These are phyloP conservation scores for Fusarium mexicanum DNA, from an alignment of 2,329 filamentous ascomycete genomes.

Conservation along the genomic window DNA sequence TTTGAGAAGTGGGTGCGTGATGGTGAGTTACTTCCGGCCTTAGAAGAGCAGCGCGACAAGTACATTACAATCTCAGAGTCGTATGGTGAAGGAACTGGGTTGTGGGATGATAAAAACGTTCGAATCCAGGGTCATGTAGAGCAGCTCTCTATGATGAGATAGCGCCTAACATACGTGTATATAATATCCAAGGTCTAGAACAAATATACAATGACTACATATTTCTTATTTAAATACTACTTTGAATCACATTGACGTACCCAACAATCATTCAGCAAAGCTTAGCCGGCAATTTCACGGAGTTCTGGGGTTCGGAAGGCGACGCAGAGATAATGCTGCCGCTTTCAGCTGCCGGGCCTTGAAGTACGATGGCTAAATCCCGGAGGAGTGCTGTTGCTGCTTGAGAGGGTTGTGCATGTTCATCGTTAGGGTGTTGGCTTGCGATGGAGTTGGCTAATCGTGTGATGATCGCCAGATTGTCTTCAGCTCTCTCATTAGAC, in stretches of 20 bases:
- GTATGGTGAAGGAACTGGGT: neutral
- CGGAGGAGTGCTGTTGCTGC: neutral
- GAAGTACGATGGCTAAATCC: neutral
- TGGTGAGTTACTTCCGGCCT: neutral
- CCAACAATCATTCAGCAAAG: neutral
- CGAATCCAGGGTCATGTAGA: neutral
- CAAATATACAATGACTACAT: accelerated
- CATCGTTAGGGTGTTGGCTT: neutral
- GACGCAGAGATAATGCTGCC: accelerated
- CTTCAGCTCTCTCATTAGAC: accelerated
- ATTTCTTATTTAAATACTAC: neutral
- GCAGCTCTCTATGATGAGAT: neutral
- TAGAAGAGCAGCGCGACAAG: neutral
- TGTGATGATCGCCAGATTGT: neutral
- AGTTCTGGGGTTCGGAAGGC: accelerated
- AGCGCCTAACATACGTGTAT: neutral
- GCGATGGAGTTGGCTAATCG: neutral
- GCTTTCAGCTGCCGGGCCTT: accelerated
- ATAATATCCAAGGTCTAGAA: accelerated
- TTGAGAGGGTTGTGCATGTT: neutral
- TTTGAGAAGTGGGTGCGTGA: neutral
- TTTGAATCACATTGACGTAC: neutral
- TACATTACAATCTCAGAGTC: neutral
- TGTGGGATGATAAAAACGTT: neutral
- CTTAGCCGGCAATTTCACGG: neutral